Percentiles rank a stretch among this genome's conserved stretches.
phyloP scores from a whole-genome alignment of 1,139 yeast species.

The Taphrina populina region DNA sequence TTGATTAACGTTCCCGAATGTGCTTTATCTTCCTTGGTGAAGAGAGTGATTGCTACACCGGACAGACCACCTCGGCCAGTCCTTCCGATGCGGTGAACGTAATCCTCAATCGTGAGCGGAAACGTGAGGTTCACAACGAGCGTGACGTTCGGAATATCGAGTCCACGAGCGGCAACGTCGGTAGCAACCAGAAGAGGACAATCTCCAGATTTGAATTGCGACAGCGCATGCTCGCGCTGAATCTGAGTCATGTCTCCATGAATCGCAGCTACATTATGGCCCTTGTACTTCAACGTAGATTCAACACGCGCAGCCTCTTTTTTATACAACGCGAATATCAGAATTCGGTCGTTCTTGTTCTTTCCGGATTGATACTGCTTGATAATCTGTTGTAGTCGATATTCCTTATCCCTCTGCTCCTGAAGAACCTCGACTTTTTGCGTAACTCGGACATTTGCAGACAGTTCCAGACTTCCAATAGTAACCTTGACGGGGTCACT shows the following conservation, averaged over 20 bases:
- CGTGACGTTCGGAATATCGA: slow-evolving; percentile 96
- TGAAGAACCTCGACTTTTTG: slow-evolving; percentile 85
- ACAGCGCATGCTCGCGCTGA: slow-evolving; percentile 86
- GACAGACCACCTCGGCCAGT: slow-evolving; percentile 98
- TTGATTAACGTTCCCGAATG: slow-evolving; percentile 92
- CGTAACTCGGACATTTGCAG: slow-evolving; percentile 57
- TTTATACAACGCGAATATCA: slow-evolving; percentile 90
- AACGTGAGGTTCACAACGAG: slow-evolving; percentile 93
- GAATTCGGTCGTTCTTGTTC: slow-evolving; percentile 67
- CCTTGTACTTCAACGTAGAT: slow-evolving; percentile 65
- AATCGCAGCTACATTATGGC: slow-evolving; percentile 82
- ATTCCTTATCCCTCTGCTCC: slow-evolving; percentile 79
- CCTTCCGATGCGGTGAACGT: slow-evolving; percentile 96
- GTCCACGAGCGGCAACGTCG: slow-evolving; percentile 98
- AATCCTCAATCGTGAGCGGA: slow-evolving; percentile 97
- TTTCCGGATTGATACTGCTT: slow-evolving; percentile 67
- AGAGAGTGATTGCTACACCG: slow-evolving; percentile 90
- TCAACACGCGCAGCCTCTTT: slow-evolving; percentile 95
- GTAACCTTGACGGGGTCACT: slow-evolving; percentile 75
- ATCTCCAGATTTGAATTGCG: slow-evolving; percentile 78
- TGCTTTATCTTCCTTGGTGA: slow-evolving; percentile 96
- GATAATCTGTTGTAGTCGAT: slow-evolving; percentile 66
- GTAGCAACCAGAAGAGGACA: slow-evolving; percentile 83
- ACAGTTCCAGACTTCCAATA: slow-evolving; percentile 84
- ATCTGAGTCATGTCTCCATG: slow-evolving; percentile 94